phyloP scores from a whole-genome alignment of 176 grass and related monocot species.

The Carex myosuroides region DNA sequence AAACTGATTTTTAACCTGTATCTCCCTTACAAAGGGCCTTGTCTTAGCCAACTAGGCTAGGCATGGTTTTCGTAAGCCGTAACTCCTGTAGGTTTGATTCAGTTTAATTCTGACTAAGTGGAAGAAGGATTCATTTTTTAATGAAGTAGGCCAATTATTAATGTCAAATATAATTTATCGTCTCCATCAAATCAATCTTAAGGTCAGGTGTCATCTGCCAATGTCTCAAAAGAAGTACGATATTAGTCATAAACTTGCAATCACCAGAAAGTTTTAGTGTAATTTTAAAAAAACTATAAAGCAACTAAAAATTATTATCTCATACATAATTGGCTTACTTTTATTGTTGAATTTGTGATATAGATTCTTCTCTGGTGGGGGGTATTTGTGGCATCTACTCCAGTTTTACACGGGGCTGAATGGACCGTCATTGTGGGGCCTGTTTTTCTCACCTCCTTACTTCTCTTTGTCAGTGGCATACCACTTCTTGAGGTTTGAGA shows the following conservation, averaged over 20 bases:
- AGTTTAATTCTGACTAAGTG: background rate
- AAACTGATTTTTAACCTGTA: background rate
- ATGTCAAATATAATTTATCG: background rate
- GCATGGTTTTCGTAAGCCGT: background rate
- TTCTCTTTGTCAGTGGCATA: constrained; percentile 90
- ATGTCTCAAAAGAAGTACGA: background rate
- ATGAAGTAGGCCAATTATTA: background rate
- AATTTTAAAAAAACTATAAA: background rate
- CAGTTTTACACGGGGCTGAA: constrained; percentile 63
- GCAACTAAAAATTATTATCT: background rate
- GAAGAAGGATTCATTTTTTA: background rate
- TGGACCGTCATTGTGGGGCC: constrained; percentile 83
- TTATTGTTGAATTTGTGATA: constrained; percentile 7
- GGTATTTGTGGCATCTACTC: constrained; percentile 80
- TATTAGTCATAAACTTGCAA: background rate
- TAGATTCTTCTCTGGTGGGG: constrained; percentile 98
- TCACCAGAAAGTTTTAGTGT: background rate
- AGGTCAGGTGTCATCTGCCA: background rate
- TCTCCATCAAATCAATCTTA: background rate
- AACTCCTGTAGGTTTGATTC: background rate
- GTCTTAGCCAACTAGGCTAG: background rate
- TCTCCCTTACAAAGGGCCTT: too few species aligned
- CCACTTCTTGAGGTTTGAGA: constrained; percentile 78
- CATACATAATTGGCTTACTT: background rate
- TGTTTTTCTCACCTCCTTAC: constrained; percentile 68